Evolutionary conservation across 257 asterid species (phyloP).

Genomic region (Solanum chiquidenum): DNA sequence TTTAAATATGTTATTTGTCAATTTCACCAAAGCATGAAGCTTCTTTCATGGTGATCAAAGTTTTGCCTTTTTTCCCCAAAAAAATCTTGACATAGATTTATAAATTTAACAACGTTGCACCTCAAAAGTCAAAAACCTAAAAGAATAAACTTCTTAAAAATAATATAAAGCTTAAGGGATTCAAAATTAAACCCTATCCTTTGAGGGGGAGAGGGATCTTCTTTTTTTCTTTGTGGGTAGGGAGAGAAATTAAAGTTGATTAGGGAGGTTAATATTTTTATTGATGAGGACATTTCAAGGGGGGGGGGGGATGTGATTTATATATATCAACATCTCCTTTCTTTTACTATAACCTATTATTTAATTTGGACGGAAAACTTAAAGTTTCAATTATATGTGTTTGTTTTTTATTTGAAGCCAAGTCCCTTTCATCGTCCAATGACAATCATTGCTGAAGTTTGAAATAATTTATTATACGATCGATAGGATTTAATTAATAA

Average conservation of each 20-base stretch:
- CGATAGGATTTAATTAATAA: neutral
- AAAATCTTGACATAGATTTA: neutral
- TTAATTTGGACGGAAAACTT: neutral
- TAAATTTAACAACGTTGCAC: too few species aligned
- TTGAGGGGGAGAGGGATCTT: neutral
- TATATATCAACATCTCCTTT: neutral
- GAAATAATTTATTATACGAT: neutral
- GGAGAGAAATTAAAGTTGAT: neutral
- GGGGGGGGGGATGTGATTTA: too few species aligned
- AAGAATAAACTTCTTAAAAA: too few species aligned
- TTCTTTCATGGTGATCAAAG: neutral
- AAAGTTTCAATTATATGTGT: neutral
- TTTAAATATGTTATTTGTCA: neutral
- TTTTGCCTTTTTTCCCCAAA: neutral
- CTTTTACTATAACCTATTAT: neutral
- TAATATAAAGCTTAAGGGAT: too few species aligned
- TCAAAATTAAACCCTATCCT: neutral
- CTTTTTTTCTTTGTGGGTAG: neutral
- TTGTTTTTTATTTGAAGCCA: neutral
- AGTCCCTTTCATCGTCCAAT: neutral
- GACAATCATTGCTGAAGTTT: neutral
- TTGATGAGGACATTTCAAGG: neutral
- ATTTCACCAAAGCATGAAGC: neutral
- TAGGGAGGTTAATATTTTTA: neutral
- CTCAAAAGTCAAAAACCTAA: too few species aligned